These are phyloP conservation scores for Dissophora ornata DNA, from an alignment of 192 early-diverging fungal species.

Conservation along the genomic window DNA sequence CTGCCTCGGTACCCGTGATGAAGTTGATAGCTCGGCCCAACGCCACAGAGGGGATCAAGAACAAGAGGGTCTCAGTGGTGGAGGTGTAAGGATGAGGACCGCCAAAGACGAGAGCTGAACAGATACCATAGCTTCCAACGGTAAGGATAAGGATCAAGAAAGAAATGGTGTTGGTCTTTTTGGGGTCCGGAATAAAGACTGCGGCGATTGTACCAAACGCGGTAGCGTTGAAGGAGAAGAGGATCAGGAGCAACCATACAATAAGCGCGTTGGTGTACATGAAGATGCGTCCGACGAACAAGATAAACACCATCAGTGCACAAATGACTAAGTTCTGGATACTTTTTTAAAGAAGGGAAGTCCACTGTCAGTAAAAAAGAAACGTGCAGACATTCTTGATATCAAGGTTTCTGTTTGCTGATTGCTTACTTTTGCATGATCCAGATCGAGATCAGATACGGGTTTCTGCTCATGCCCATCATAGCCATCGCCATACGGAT, in stretches of 20 bases:
- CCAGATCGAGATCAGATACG: conserved; percentile 42
- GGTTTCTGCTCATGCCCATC: conserved; percentile 46
- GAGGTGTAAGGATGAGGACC: not conserved
- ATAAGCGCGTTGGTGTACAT: conserved; percentile 37
- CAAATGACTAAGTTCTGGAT: conserved; percentile 39
- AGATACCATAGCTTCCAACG: conserved; percentile 35
- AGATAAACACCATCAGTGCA: conserved; percentile 45
- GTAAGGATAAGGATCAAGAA: conserved; percentile 33
- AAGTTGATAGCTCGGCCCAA: conserved; percentile 52
- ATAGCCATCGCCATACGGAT: conserved; percentile 51
- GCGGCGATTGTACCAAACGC: conserved; percentile 44
- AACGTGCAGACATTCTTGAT: no score
- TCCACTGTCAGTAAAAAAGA: not conserved
- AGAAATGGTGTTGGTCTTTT: conserved; percentile 35
- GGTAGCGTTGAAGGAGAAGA: conserved; percentile 50
- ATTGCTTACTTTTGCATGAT: conserved; percentile 48
- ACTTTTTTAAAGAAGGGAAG: conserved; percentile 3
- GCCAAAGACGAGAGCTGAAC: conserved; percentile 41
- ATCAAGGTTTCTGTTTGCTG: no score
- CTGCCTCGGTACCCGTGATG: conserved; percentile 44
- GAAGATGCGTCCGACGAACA: conserved; percentile 50
- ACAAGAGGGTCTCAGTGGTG: conserved; percentile 38
- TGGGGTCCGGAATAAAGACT: conserved; percentile 47
- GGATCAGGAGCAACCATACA: conserved; percentile 41
- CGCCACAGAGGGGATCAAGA: conserved; percentile 44